Conservation (phyloP, 1,139 yeast genomes). For the Blastobotrys proliferans region DNA sequence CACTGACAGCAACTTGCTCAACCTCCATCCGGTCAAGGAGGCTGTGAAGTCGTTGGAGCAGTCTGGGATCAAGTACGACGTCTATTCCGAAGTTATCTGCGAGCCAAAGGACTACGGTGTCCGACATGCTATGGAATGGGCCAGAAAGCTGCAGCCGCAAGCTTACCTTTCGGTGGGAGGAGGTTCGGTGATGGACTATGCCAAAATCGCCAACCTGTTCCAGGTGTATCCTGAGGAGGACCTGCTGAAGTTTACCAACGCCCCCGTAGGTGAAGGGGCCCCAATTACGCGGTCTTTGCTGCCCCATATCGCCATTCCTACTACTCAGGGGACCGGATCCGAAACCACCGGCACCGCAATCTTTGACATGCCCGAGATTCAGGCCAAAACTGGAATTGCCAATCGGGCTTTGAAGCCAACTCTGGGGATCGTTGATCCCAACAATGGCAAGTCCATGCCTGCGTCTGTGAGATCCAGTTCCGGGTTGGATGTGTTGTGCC, state of each 20-base stretch:
- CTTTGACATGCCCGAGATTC: constrained; percentile 34
- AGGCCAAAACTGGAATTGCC: constrained; percentile 41
- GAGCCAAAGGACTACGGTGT: constrained; percentile 41
- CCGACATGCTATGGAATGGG: constrained; percentile 39
- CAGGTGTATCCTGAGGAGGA: constrained; percentile 39
- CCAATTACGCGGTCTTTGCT: constrained; percentile 34
- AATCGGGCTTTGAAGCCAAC: constrained; percentile 39
- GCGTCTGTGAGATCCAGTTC: constrained; percentile 42
- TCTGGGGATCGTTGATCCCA: constrained; percentile 41
- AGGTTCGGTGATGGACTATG: constrained; percentile 42
- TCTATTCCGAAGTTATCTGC: constrained; percentile 37
- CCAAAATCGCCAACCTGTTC: constrained; percentile 40
- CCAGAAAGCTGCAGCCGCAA: constrained; percentile 34
- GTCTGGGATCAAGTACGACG: constrained; percentile 37
- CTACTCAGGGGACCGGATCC: constrained; percentile 46
- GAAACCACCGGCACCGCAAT: constrained; percentile 45
- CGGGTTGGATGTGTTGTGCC: constrained; percentile 45
- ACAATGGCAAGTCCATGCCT: constrained; percentile 41
- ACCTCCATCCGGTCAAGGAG: constrained; percentile 32
- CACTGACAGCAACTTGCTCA: constrained; percentile 32
- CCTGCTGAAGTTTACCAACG: constrained; percentile 40
- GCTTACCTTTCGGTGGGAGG: constrained; percentile 43
- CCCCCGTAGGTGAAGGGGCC: constrained; percentile 41
- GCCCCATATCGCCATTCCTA: constrained; percentile 43
- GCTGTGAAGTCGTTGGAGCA: constrained; percentile 36